Evolutionary conservation across 352 stramenopile species (phyloP), one percentile per base, ranked within the genome.

Genomic region (Globisporangium radiosum): DNA sequence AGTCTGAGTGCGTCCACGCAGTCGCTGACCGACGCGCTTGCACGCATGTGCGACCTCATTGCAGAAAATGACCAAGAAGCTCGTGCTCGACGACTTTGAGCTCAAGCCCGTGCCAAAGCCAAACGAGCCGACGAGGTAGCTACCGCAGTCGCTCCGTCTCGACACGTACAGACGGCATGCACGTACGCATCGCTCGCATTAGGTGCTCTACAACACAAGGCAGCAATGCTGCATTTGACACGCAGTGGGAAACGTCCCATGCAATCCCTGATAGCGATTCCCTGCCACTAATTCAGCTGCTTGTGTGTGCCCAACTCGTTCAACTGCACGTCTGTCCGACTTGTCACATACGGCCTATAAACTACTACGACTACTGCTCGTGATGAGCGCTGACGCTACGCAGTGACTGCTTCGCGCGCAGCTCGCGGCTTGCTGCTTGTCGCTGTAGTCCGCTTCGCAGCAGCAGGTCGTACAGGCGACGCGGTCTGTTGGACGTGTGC

Each of bases 41-140:
- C 8, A 19, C 25, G 57, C 19, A 57, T 39, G 11, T 56, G 55
- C 9, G 9, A 33, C 5, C 17, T n/a, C 3, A n/a, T n/a, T 11
- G 9, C 61, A 93, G 85, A 90, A 76, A 82, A 93, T 95, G 62
- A 90, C 78, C 39, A 72, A 90, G 65, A 95, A 95, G 63, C 72
- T 95, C 57, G 51, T 81, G 42, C 66, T 87, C 10, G 77, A 92
- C 59, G 85, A 93, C 58, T 95, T 93, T 54, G 85, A 90, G 62
- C 66, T 95, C 59, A 95, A 95, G 61, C 85, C 83, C 8, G 78
- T 95, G 51, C 85, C 85, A 10, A 81, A 76, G 33, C 74, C 73
- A 33, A 72, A 77, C 51, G 76, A 83, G 19, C 25, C 52, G 17
- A 59, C 36, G 48, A 62, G 56, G 40, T 62, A 61, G 42, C 36